Evolutionary conservation across 345 rosid species (phyloP).

Genomic region (Boechera divaricarpa): DNA sequence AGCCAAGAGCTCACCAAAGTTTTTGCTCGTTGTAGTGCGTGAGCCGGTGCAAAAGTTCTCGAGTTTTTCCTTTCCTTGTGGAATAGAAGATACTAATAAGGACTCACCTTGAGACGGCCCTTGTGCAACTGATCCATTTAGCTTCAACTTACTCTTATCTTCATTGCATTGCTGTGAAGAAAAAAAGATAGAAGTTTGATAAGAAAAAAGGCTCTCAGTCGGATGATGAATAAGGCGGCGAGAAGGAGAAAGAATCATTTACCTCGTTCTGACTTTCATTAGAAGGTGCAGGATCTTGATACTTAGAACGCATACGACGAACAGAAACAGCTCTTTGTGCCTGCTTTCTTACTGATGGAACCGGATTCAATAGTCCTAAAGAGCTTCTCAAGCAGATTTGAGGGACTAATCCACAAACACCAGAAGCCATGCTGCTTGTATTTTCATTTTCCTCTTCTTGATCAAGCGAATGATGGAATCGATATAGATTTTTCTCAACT

Average conservation of each 20-base stretch:
- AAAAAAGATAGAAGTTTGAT: constrained; percentile 9
- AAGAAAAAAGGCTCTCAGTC: neutral
- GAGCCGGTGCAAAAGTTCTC: constrained; percentile 36
- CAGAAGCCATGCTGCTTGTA: constrained; percentile 48
- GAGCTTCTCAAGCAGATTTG: constrained; percentile 69
- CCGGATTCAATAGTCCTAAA: constrained; percentile 62
- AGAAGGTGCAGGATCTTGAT: constrained; percentile 46
- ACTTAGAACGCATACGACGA: constrained; percentile 49
- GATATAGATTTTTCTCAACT: constrained; percentile 40
- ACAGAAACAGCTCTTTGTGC: constrained; percentile 50
- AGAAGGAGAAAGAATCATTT: constrained; percentile 10
- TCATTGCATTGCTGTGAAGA: constrained; percentile 43
- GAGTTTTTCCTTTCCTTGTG: constrained; percentile 32
- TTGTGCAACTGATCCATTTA: constrained; percentile 45
- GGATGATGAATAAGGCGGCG: neutral
- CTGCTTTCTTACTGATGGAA: constrained; percentile 61
- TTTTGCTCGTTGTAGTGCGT: constrained; percentile 39
- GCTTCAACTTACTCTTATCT: constrained; percentile 43
- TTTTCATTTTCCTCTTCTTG: constrained; percentile 60
- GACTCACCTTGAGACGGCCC: neutral
- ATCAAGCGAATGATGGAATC: constrained; percentile 40
- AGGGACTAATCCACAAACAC: constrained; percentile 78
- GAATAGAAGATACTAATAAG: constrained; percentile 3
- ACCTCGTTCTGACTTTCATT: constrained; percentile 56
- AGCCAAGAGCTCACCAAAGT: constrained; percentile 60